phyloP scores from a whole-genome alignment of 495 filamentous ascomycete genomes.

The Hypoxylon fragiforme region DNA sequence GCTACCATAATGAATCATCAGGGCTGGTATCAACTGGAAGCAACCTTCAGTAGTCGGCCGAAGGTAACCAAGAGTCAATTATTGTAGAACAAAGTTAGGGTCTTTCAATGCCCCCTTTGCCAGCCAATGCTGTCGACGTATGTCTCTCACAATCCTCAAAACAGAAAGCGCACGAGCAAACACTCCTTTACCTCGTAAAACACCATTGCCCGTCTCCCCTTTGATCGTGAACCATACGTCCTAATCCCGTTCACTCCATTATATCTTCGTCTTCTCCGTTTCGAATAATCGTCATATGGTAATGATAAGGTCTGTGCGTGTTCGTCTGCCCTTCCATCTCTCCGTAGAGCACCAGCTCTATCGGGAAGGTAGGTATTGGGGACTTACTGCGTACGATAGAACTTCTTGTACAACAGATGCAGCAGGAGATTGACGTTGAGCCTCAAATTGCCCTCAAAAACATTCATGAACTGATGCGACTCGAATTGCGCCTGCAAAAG shows the following conservation, averaged over 20 bases:
- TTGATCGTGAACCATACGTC: slow-evolving; percentile 17
- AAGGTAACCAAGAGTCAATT: slow-evolving; percentile 17
- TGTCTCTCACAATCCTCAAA: slow-evolving; percentile 11
- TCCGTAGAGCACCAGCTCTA: slow-evolving; percentile 8
- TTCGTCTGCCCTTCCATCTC: too few relatives aligned
- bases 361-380: too few relatives aligned
- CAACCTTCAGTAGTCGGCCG: slow-evolving; percentile 6
- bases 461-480: slow-evolving; percentile 88
- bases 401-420: slow-evolving; percentile 97
- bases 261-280: neutral
- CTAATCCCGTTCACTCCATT: slow-evolving; percentile 7
- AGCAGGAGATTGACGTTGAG: slow-evolving; percentile 95
- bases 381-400: slow-evolving; percentile 78
- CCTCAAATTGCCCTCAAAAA: slow-evolving; percentile 85
- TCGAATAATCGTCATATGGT: slow-evolving; percentile 3
- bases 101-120: slow-evolving; percentile 11
- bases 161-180: slow-evolving; percentile 6
- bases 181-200: slow-evolving; percentile 8
- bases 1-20: slow-evolving; percentile 28
- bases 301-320: neutral
- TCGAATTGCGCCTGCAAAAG: slow-evolving; percentile 96
- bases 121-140: slow-evolving; percentile 14
- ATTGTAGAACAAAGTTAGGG: slow-evolving; percentile 20
- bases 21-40: slow-evolving; percentile 19
- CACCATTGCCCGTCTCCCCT: slow-evolving; percentile 21